These are phyloP conservation scores for Pythium guiyangense DNA, from an alignment of 352 stramenopile species.

Conservation along the genomic window DNA sequence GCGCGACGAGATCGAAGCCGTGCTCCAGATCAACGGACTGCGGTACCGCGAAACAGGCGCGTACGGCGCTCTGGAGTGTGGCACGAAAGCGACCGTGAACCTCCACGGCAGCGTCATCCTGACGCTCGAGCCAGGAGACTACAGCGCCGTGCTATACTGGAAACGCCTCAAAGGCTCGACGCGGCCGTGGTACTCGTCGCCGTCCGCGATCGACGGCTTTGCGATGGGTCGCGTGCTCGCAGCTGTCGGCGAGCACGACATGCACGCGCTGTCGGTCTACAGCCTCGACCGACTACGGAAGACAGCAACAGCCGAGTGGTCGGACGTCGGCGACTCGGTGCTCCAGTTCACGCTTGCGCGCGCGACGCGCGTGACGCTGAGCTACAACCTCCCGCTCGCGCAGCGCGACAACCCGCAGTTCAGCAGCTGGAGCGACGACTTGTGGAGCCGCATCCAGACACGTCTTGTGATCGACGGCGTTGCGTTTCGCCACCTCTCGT, in stretches of 20 bases:
- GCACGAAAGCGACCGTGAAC: slow-evolving; percentile 47
- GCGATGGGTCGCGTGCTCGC: slow-evolving; percentile 58
- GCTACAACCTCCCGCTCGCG: slow-evolving; percentile 66
- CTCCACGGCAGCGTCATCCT: slow-evolving; percentile 62
- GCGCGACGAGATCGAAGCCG: slow-evolving; percentile 56
- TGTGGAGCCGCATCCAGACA: slow-evolving; percentile 58
- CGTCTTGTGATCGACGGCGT: slow-evolving; percentile 64
- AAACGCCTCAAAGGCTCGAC: slow-evolving; percentile 38
- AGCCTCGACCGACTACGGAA: slow-evolving; percentile 35
- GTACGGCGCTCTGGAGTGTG: slow-evolving; percentile 46
- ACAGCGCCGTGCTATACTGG: slow-evolving; percentile 58
- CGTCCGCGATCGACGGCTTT: slow-evolving; percentile 61
- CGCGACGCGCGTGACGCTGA: slow-evolving; percentile 50
- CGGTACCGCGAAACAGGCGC: slow-evolving; percentile 68
- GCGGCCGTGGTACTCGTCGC: slow-evolving; percentile 59
- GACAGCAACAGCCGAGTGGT: slow-evolving; percentile 42
- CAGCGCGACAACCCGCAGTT: slow-evolving; percentile 75
- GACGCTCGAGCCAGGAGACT: slow-evolving; percentile 60
- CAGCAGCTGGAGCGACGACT: slow-evolving; percentile 31
- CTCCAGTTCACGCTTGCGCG: slow-evolving; percentile 65
- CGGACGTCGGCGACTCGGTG: slow-evolving; percentile 69
- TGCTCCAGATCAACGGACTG: slow-evolving; percentile 59
- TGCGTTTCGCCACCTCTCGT: slow-evolving; percentile 61
- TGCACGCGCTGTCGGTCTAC: slow-evolving; percentile 56
- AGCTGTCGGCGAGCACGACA: slow-evolving; percentile 38